A percentile compares a stretch with the other conserved stretches of the same genome.
Evolutionary conservation across 208 protist species (phyloP).

Genomic region (Trypanosoma vivax): DNA sequence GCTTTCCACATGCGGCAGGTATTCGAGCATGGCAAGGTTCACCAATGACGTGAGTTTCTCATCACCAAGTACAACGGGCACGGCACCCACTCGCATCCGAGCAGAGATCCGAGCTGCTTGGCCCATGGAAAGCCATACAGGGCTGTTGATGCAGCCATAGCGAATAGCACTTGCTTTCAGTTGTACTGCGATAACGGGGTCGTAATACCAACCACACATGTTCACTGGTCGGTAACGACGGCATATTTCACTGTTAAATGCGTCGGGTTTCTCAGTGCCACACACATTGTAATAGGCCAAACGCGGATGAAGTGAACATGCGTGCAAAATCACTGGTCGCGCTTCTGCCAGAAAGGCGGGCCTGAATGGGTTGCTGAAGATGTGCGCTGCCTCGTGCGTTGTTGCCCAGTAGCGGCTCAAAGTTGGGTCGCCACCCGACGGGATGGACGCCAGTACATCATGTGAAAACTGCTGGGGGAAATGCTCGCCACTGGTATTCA

Average conservation of each 20-base stretch:
- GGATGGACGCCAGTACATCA: slow-evolving; percentile 11
- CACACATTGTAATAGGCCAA: slow-evolving; percentile 47
- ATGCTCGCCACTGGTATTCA: slow-evolving; percentile 65
- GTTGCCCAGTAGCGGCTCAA: slow-evolving; percentile 60
- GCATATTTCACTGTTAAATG: slow-evolving; percentile 35
- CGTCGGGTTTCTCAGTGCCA: slow-evolving; percentile 20
- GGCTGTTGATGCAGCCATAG: slow-evolving; percentile 37
- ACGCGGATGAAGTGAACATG: not conserved
- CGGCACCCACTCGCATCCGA: slow-evolving; percentile 1
- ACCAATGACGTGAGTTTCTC: slow-evolving; percentile 17
- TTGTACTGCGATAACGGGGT: slow-evolving; percentile 22
- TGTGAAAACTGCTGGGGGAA: slow-evolving; percentile 32
- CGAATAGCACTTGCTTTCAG: slow-evolving; percentile 59
- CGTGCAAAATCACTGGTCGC: slow-evolving; percentile 13
- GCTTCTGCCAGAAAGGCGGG: slow-evolving; percentile 17
- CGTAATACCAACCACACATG: slow-evolving; percentile 35
- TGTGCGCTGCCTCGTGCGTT: slow-evolving; percentile 37
- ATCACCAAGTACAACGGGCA: slow-evolving; percentile 16
- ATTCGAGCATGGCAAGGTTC: slow-evolving; percentile 36
- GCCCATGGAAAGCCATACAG: slow-evolving; percentile 41
- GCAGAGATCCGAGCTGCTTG: slow-evolving; percentile 10
- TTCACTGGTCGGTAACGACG: slow-evolving; percentile 61
- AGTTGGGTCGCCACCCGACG: not conserved
- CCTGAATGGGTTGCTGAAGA: slow-evolving; percentile 40
- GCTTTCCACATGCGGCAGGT: not conserved